Conservation (phyloP, 345 rosid genomes). For the Mangifera indica region DNA sequence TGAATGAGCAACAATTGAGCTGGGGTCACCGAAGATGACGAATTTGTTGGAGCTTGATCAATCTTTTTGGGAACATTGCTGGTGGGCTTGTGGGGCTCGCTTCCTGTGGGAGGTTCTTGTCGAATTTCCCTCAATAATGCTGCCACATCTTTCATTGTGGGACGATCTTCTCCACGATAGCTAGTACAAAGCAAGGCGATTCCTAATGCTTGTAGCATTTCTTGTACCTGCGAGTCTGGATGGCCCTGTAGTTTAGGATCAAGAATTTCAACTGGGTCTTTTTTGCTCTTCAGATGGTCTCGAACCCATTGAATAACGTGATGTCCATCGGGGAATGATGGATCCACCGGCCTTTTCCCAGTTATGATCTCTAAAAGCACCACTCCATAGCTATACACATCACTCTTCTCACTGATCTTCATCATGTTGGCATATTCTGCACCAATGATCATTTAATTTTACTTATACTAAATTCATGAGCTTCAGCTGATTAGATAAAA, state of each 20-base stretch:
- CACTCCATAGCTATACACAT: conserved; percentile 82
- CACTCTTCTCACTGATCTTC: conserved; percentile 68
- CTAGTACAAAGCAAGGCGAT: conserved; percentile 77
- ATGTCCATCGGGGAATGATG: conserved; percentile 62
- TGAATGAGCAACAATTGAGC: conserved; percentile 41
- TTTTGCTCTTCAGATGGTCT: conserved; percentile 62
- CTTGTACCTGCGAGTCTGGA: conserved; percentile 65
- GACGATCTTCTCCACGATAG: conserved; percentile 71
- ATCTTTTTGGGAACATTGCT: conserved; percentile 22
- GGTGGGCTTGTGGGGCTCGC: conserved; percentile 42
- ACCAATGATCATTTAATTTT: not conserved
- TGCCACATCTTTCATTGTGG: conserved; percentile 90
- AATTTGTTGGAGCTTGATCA: conserved; percentile 21
- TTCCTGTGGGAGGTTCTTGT: conserved; percentile 35
- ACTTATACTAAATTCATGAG: too few species aligned
- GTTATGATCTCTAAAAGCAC: conserved; percentile 77
- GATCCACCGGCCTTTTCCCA: conserved; percentile 73
- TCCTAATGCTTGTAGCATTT: conserved; percentile 84
- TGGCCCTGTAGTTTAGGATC: conserved; percentile 69
- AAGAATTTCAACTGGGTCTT: conserved; percentile 63
- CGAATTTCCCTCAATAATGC: conserved; percentile 66
- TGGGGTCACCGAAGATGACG: conserved; percentile 50
- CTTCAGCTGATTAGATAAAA: too few species aligned
- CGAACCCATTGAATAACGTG: conserved; percentile 83
- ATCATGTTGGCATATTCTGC: conserved; percentile 73